phyloP scores from a whole-genome alignment of 805 yeast species.

The Hanseniaspora nectarophila region DNA sequence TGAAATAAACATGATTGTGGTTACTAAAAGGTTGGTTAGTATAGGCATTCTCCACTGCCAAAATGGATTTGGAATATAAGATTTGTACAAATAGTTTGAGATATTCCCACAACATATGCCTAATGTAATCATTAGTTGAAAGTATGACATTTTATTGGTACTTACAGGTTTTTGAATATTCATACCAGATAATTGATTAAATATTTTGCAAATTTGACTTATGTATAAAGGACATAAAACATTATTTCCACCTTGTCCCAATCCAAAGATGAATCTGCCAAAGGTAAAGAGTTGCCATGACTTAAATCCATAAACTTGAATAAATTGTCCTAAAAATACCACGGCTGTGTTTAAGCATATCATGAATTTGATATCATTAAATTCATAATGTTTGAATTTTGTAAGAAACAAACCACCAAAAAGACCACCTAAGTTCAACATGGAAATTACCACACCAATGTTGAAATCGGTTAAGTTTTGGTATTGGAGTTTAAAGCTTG shows the following conservation, averaged over 20 bases:
- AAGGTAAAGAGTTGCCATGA: slow-evolving; percentile 14
- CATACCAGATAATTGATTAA: slow-evolving; percentile 57
- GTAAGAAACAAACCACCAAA: slow-evolving; percentile 55
- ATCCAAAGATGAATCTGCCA: slow-evolving; percentile 36
- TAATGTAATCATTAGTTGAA: slow-evolving; percentile 50
- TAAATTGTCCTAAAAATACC: slow-evolving; percentile 37
- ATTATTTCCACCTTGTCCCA: slow-evolving; percentile 54
- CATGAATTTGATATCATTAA: slow-evolving; percentile 49
- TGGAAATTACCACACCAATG: slow-evolving; percentile 40
- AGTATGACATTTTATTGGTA: slow-evolving; percentile 53
- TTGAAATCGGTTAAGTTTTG: slow-evolving; percentile 37
- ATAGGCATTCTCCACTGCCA: slow-evolving; percentile 63
- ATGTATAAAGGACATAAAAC: slow-evolving; percentile 60
- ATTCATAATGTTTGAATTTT: slow-evolving; percentile 44
- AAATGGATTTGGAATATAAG: slow-evolving; percentile 24
- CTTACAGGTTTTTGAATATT: slow-evolving; percentile 52
- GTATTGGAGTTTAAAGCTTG: slow-evolving; percentile 40
- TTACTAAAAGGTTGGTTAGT: slow-evolving; percentile 34
- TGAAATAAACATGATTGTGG: slow-evolving; percentile 40
- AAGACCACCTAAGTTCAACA: slow-evolving; percentile 59
- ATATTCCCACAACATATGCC: slow-evolving; percentile 61
- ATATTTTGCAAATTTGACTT: slow-evolving; percentile 55
- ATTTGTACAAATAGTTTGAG: slow-evolving; percentile 37
- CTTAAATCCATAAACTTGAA: slow-evolving; percentile 41
- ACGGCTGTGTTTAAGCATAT: slow-evolving; percentile 43